A percentile compares a stretch with the other conserved stretches of the same genome.
Evolutionary conservation across 306 rosid species (phyloP).

Genomic region (Lathyrus oleraceus): DNA sequence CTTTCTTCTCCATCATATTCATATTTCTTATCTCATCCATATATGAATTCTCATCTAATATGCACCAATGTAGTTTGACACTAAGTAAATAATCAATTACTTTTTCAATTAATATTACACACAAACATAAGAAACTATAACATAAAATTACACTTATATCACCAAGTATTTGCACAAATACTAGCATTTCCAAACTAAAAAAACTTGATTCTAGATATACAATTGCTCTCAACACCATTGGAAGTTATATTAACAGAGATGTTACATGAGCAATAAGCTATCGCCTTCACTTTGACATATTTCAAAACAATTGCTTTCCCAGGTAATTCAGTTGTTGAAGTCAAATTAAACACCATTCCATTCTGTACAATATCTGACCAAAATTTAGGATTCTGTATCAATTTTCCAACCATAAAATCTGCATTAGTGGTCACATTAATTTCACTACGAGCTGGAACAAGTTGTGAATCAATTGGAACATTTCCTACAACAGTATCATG

Average conservation of each 20-base stretch:
- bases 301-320: constrained; percentile 47
- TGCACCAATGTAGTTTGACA: too few relatives aligned
- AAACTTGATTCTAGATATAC: constrained; percentile 46
- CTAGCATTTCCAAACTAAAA: not conserved
- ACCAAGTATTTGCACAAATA: not conserved
- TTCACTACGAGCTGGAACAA: constrained; percentile 35
- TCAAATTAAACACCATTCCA: constrained; percentile 40
- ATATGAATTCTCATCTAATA: too few relatives aligned
- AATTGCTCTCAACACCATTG: constrained; percentile 29
- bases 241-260: constrained; percentile 37
- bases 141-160: not conserved
- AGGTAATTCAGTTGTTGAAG: constrained; percentile 35
- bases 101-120: not conserved
- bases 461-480: constrained; percentile 25
- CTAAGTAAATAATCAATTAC: not conserved
- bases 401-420: constrained; percentile 29
- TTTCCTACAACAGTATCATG: constrained; percentile 32
- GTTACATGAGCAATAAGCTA: constrained; percentile 38
- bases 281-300: constrained; percentile 47
- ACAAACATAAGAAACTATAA: not conserved
- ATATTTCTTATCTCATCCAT: too few relatives aligned
- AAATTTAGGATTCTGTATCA: constrained; percentile 22
- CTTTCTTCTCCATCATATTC: too few relatives aligned
- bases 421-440: constrained; percentile 24
- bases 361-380: not conserved